phyloP scores from a whole-genome alignment of 164 flowering plant species.

The Litsea cubeba region DNA sequence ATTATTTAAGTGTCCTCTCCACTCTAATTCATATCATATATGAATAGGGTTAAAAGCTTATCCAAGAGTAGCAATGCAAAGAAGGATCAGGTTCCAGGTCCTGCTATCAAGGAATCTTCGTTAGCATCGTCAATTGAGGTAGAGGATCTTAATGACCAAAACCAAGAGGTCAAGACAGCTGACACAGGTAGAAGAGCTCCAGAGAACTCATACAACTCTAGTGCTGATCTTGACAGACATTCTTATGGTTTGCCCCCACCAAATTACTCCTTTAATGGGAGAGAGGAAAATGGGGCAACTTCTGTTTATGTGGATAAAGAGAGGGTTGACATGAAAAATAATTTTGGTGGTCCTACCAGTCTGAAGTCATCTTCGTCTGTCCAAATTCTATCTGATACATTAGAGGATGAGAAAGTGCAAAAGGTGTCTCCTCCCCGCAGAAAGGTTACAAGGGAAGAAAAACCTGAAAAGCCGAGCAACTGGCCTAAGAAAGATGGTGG shows the following conservation, averaged over 20 bases:
- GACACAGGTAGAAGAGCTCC: constrained; percentile 46
- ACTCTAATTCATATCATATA: neutral
- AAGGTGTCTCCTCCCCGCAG: constrained; percentile 90
- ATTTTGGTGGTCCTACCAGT: constrained; percentile 37
- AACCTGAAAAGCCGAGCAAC: constrained; percentile 52
- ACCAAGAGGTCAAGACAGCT: constrained; percentile 42
- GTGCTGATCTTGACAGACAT: constrained; percentile 41
- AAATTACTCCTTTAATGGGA: constrained; percentile 29
- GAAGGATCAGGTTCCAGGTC: constrained; percentile 52
- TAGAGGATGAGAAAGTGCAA: constrained; percentile 57
- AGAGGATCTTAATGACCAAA: constrained; percentile 47
- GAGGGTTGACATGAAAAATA: constrained; percentile 37
- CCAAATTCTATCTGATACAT: constrained; percentile 37
- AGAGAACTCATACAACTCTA: constrained; percentile 38
- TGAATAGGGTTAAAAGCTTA: constrained; percentile 85
- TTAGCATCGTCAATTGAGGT: constrained; percentile 42
- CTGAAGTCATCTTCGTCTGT: constrained; percentile 30
- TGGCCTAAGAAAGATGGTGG: constrained; percentile 51
- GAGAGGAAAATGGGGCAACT: constrained; percentile 43
- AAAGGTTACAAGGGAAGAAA: constrained; percentile 65
- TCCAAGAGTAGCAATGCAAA: constrained; percentile 79
- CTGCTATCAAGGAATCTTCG: constrained; percentile 45
- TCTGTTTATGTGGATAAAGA: constrained; percentile 51
- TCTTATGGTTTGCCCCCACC: constrained; percentile 34
- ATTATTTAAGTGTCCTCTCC: neutral